These are phyloP conservation scores for Zygosaccharomyces pseudobailii DNA, from an alignment of 1,139 yeast genomes.

Conservation along the genomic window DNA sequence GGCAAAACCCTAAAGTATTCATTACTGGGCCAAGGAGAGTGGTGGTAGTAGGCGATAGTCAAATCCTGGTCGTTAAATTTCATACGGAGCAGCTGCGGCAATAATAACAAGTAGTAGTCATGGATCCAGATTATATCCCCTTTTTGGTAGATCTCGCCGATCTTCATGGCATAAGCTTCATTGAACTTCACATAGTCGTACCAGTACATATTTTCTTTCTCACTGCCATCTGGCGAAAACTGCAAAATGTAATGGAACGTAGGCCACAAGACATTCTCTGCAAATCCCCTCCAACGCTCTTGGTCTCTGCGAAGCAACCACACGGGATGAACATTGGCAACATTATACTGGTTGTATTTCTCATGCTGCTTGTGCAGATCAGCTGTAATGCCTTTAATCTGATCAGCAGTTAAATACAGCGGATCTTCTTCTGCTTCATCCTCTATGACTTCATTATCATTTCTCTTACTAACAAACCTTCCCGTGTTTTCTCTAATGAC, in stretches of 20 bases:
- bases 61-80: slow-evolving; percentile 61
- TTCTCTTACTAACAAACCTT: neutral
- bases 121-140: slow-evolving; percentile 97
- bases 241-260: slow-evolving; percentile 88
- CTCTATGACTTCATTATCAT: neutral
- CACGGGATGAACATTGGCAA: slow-evolving; percentile 66
- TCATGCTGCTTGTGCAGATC: slow-evolving; percentile 37
- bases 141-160: slow-evolving; percentile 66
- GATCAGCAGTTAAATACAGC: slow-evolving; percentile 53
- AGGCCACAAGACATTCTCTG: slow-evolving; percentile 92
- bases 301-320: slow-evolving; percentile 75
- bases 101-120: slow-evolving; percentile 78
- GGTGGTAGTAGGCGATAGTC: slow-evolving; percentile 78
- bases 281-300: slow-evolving; percentile 77
- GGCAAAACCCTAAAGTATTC: slow-evolving; percentile 89
- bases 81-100: slow-evolving; percentile 85
- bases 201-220: slow-evolving; percentile 78
- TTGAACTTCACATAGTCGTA: slow-evolving; percentile 84
- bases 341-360: slow-evolving; percentile 38
- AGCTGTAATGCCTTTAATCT: slow-evolving; percentile 39
- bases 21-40: slow-evolving; percentile 92
- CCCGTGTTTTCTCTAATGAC: slow-evolving; percentile 32
- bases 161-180: slow-evolving; percentile 80
- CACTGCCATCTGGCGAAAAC: slow-evolving; percentile 57
- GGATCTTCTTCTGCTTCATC: slow-evolving; percentile 47